Conservation (phyloP, 768 basidiomycete genomes). For the Trametes coccinea region DNA sequence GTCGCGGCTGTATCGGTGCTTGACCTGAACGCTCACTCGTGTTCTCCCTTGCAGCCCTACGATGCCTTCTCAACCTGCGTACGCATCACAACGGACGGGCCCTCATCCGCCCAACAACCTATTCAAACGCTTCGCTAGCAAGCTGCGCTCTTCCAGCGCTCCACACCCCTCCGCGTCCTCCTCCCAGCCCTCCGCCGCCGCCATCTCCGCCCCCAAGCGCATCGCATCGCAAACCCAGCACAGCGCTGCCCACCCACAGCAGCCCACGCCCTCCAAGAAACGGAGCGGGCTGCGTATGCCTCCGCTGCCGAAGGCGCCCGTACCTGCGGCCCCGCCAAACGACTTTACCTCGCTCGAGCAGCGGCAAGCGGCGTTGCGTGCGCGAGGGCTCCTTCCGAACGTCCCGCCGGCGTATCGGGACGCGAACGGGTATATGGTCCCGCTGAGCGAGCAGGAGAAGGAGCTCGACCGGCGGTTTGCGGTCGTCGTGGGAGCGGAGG, state of each 20-base stretch:
- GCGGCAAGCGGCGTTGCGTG: slow-evolving; percentile 23
- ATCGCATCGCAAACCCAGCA: not conserved
- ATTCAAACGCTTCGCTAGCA: slow-evolving; percentile 19
- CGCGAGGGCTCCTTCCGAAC: slow-evolving; percentile 19
- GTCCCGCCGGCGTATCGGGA: slow-evolving; percentile 7
- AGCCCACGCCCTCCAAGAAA: not conserved
- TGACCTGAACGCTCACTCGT: not conserved
- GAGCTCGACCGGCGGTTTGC: slow-evolving; percentile 22
- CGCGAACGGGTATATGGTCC: slow-evolving; percentile 21
- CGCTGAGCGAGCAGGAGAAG: slow-evolving; percentile 26
- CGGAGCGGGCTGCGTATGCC: slow-evolving; percentile 16
- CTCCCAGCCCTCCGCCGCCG: not conserved
- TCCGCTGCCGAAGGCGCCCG: slow-evolving; percentile 14
- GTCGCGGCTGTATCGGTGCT: not conserved
- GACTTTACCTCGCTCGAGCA: slow-evolving; percentile 24
- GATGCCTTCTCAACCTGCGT: not conserved
- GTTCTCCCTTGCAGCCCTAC: not conserved
- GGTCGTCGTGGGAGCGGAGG: slow-evolving; percentile 6
- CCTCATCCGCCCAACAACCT: not conserved
- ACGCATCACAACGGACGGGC: not conserved
- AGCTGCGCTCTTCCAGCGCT: slow-evolving; percentile 13
- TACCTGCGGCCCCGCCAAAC: slow-evolving; percentile 15
- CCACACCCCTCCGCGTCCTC: not conserved
- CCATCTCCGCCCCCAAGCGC: not conserved
- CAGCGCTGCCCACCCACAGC: not conserved